phyloP scores from a whole-genome alignment of 1,284 basidiomycete genomes.

The Naganishia liquefaciens region DNA sequence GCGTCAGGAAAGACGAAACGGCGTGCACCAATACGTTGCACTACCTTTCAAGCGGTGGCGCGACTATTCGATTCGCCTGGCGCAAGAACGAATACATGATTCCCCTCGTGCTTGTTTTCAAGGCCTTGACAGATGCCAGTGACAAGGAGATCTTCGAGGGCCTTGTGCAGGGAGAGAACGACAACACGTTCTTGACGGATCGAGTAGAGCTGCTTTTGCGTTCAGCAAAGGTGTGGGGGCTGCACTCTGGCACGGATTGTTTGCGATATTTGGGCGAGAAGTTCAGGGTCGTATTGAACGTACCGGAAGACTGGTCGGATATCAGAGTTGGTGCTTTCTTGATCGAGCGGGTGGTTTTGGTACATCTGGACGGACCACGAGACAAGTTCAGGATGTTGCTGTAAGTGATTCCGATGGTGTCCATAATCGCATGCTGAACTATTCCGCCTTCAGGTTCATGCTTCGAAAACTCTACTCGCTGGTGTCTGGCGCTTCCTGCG shows the following conservation, averaged over 20 bases:
- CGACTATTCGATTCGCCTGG: slow-evolving; percentile 95
- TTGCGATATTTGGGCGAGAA: slow-evolving; percentile 97
- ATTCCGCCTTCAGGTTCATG: slow-evolving; percentile 73
- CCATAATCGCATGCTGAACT: not conserved
- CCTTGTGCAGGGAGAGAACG: slow-evolving; percentile 95
- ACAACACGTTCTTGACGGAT: slow-evolving; percentile 96
- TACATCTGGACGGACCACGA: slow-evolving; percentile 83
- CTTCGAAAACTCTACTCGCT: slow-evolving; percentile 91
- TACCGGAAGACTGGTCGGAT: slow-evolving; percentile 93
- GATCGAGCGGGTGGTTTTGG: slow-evolving; percentile 81
- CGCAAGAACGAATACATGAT: slow-evolving; percentile 99
- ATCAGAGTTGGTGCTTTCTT: slow-evolving; percentile 79
- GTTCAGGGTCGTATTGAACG: slow-evolving; percentile 86
- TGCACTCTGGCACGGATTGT: slow-evolving; percentile 90
- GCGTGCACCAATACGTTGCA: slow-evolving; percentile 93
- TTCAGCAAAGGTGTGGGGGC: slow-evolving; percentile 88
- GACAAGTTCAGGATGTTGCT: slow-evolving; percentile 97
- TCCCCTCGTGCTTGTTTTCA: slow-evolving; percentile 94
- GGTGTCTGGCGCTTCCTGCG: slow-evolving; percentile 85
- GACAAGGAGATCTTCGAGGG: slow-evolving; percentile 98
- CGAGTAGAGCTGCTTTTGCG: slow-evolving; percentile 96
- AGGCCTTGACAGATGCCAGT: slow-evolving; percentile 88
- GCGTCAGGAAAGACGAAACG: slow-evolving; percentile 86
- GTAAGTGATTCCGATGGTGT: slow-evolving; percentile 58
- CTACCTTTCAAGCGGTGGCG: slow-evolving; percentile 93